These are phyloP conservation scores for Ophiostoma perfectum DNA, from an alignment of 2,329 filamentous ascomycete species.

Conservation along the genomic window DNA sequence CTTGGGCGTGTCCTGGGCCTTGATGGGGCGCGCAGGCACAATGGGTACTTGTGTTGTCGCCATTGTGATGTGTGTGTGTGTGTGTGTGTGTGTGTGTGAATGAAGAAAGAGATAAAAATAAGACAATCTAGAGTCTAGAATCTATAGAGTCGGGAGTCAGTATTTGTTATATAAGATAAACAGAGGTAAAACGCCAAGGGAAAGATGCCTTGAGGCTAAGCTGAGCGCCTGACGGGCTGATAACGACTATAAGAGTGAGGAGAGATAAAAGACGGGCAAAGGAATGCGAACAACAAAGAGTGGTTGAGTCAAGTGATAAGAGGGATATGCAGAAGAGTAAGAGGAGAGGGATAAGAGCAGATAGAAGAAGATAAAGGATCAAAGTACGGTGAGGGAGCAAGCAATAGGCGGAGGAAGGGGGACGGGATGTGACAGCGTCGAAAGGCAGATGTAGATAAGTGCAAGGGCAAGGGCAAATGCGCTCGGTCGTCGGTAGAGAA, in stretches of 20 bases:
- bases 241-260: background rate
- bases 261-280: background rate
- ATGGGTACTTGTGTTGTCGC: slow-evolving; percentile 46
- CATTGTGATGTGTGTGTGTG: slow-evolving; percentile 39
- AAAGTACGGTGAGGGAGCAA: background rate
- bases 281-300: slow-evolving; percentile 6
- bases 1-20: slow-evolving; percentile 55
- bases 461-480: background rate
- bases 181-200: background rate
- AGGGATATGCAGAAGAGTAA: background rate
- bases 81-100: background rate
- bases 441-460: background rate
- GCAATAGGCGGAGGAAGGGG: background rate
- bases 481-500: background rate
- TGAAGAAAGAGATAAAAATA: background rate
- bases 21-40: slow-evolving; percentile 53
- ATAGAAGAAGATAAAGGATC: slow-evolving; percentile 11
- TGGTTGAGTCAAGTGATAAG: slow-evolving; percentile 2
- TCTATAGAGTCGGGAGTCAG: background rate
- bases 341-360: slow-evolving; percentile 1
- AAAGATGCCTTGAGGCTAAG: no score
- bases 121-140: background rate
- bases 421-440: slow-evolving; percentile 9
- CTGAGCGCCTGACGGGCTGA: no score
- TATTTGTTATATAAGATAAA: background rate